Percentiles rank a stretch among this genome's conserved stretches.
These are phyloP conservation scores for Fusarium sp. DNA, from an alignment of 2,329 filamentous ascomycete genomes.

Conservation along the genomic window DNA sequence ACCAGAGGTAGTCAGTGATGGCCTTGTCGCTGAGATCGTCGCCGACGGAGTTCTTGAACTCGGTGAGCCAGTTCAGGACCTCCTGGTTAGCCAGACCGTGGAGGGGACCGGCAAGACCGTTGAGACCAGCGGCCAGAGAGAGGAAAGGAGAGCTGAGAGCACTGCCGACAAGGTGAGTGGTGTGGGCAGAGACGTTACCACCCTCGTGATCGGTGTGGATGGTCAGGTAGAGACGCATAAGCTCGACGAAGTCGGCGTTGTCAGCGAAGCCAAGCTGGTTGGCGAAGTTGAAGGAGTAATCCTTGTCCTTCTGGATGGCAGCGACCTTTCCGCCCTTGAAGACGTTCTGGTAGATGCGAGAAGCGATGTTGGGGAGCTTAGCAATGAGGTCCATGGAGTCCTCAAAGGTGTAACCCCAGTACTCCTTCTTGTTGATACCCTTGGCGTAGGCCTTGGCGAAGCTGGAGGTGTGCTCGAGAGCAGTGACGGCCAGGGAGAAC, in stretches of 20 bases:
- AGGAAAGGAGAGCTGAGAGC: constrained; percentile 98
- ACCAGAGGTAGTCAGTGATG: constrained; percentile 99
- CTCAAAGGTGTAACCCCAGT: constrained; percentile 99
- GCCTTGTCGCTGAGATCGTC: constrained; percentile 95
- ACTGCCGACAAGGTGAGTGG: constrained; percentile 96
- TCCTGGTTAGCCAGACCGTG: constrained; percentile 99
- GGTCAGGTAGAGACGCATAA: constrained; percentile 98
- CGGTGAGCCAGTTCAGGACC: constrained; percentile 97
- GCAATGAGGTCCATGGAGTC: constrained; percentile 99
- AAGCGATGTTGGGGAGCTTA: constrained; percentile 97
- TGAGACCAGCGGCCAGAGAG: constrained; percentile 94
- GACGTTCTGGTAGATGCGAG: constrained; percentile 99
- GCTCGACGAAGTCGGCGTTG: constrained; percentile 97
- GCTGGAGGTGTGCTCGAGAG: constrained; percentile 97
- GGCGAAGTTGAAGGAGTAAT: constrained; percentile 99
- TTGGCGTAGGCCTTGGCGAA: constrained; percentile 99
- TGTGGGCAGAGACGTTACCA: constrained; percentile 98
- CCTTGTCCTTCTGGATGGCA: constrained; percentile 96
- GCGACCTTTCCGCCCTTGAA: constrained; percentile 99
- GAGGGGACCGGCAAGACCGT: constrained; percentile 97
- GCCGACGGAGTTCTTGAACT: constrained; percentile 97
- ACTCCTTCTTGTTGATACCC: constrained; percentile 99
- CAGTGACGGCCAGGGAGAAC: constrained; percentile 97
- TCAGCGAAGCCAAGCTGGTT: constrained; percentile 98
- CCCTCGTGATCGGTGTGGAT: constrained; percentile 99